Conservation (phyloP, 192 early-diverging fungal genomes). For the Phycomyces nitens region DNA sequence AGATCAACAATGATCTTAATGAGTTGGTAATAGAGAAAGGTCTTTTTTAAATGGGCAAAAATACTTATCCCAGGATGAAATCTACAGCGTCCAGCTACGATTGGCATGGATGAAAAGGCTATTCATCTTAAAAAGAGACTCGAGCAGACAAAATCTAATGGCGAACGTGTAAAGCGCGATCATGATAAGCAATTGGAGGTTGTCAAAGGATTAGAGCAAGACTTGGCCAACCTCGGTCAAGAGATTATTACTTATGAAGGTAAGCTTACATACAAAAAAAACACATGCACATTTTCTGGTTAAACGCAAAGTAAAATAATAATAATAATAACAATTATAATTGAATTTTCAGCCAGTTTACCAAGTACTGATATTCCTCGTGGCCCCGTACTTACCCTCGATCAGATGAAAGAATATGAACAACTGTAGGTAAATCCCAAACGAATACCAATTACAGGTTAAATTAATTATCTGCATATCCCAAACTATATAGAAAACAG, state of each 20-base stretch:
- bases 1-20: slow-evolving; percentile 70
- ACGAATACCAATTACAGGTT: background rate
- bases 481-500: slow-evolving; percentile 55
- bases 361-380: slow-evolving; percentile 6
- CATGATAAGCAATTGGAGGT: slow-evolving; percentile 46
- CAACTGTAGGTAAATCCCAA: slow-evolving; percentile 17
- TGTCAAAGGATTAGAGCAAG: slow-evolving; percentile 12
- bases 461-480: background rate
- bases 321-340: background rate
- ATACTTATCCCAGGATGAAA: background rate
- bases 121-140: slow-evolving; percentile 67
- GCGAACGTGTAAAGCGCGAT: slow-evolving; percentile 48
- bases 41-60: slow-evolving; percentile 12
- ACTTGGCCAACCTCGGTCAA: slow-evolving; percentile 1
- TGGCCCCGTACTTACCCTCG: slow-evolving; percentile 22
- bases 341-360: slow-evolving; percentile 3
- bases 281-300: no score
- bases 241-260: background rate
- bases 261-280: background rate
- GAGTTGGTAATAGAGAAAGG: slow-evolving; percentile 45
- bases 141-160: slow-evolving; percentile 56
- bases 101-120: slow-evolving; percentile 72
- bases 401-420: slow-evolving; percentile 34
- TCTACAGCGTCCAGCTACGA: slow-evolving; percentile 52
- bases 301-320: background rate